A percentile compares a stretch with the other conserved stretches of the same genome.
phyloP scores from a whole-genome alignment of 2,329 filamentous ascomycete genomes.

The Beauveria sp. region DNA sequence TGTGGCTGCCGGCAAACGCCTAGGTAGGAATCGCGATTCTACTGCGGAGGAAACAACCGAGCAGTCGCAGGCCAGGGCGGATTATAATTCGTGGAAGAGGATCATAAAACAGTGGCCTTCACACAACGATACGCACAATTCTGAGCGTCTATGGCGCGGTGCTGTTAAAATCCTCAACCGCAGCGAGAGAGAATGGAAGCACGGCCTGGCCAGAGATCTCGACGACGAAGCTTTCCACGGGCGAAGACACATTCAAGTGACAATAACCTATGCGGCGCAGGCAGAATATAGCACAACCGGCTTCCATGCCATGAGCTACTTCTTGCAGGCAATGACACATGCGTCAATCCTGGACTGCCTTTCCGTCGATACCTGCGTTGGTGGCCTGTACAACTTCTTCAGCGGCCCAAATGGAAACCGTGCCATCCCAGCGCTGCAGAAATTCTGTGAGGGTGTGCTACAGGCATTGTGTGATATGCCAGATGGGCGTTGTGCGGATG shows the following conservation, averaged over 20 bases:
- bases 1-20: background rate
- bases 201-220: background rate
- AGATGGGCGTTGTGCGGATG: background rate
- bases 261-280: background rate
- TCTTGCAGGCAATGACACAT: slow-evolving; percentile 6
- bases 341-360: slow-evolving; percentile 3
- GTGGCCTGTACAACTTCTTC: slow-evolving; percentile 6
- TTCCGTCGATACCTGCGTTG: slow-evolving; percentile 6
- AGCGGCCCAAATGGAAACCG: slow-evolving; percentile 3
- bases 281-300: background rate
- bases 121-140: background rate
- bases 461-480: background rate
- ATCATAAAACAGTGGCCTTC: background rate
- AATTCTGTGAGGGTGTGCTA: background rate
- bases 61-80: background rate
- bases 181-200: background rate
- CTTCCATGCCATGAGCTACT: background rate
- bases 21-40: background rate
- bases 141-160: background rate
- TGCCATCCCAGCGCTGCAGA: background rate
- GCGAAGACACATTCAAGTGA: background rate
- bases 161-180: slow-evolving; percentile 3
- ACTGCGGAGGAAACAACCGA: background rate
- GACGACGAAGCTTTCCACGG: background rate
- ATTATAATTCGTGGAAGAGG: slow-evolving; percentile 3